Percentiles rank a stretch among this genome's conserved stretches.
These are phyloP conservation scores for Aspergillus fijiensis DNA, from an alignment of 2,329 filamentous ascomycete species.

Conservation along the genomic window DNA sequence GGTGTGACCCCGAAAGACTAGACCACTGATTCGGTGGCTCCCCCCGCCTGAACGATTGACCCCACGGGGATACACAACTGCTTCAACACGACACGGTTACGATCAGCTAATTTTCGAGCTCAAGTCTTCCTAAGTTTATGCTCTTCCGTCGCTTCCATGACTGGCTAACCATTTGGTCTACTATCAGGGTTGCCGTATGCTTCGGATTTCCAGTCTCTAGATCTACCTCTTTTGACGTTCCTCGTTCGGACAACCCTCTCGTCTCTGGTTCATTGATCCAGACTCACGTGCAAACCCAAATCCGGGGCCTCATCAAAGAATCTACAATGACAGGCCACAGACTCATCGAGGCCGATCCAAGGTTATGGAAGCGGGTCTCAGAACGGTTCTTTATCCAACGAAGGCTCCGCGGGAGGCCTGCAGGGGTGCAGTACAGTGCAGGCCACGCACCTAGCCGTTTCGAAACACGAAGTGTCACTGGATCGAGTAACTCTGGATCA, in stretches of 20 bases:
- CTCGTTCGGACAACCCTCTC: not conserved
- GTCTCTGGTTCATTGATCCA: not conserved
- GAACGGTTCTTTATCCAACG: not conserved
- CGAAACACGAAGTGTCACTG: slow-evolving; percentile 9
- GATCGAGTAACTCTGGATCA: slow-evolving; percentile 11
- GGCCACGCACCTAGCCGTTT: slow-evolving; percentile 5
- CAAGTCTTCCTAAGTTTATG: not conserved
- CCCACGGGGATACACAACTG: not conserved
- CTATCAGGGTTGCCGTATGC: not conserved
- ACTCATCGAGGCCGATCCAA: not conserved
- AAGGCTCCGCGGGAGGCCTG: not conserved
- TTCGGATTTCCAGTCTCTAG: no score
- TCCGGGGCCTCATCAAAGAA: not conserved
- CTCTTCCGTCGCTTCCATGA: not conserved
- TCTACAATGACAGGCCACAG: not conserved
- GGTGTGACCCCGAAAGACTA: not conserved
- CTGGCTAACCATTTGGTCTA: not conserved
- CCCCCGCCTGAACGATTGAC: not conserved
- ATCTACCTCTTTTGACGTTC: not conserved
- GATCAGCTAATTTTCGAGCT: not conserved
- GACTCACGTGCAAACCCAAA: not conserved
- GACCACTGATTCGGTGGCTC: not conserved
- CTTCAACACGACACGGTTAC: not conserved
- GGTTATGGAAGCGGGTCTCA: not conserved
- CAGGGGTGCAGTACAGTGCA: not conserved